phyloP scores from a whole-genome alignment of 2,329 filamentous ascomycete species.

The Aspergillus uvarum region DNA sequence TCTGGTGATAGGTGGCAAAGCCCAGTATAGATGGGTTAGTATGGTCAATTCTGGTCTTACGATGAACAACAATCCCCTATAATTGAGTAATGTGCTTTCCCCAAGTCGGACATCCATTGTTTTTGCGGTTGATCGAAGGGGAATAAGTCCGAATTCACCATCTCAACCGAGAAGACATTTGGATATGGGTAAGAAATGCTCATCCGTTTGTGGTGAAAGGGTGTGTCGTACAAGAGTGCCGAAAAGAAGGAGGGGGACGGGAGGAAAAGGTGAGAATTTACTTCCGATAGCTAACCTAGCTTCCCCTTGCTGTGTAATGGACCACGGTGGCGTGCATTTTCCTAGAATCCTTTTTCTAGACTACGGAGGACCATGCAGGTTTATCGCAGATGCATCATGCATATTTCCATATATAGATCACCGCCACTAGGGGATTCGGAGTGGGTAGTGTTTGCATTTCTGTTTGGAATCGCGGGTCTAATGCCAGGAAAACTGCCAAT shows the following conservation, averaged over 20 bases:
- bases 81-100: too few species aligned
- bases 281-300: background rate
- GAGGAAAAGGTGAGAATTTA: background rate
- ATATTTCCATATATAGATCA: background rate
- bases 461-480: background rate
- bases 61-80: too few species aligned
- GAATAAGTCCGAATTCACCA: too few species aligned
- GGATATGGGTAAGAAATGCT: too few species aligned
- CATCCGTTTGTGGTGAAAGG: background rate
- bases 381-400: conserved; percentile 1
- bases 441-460: background rate
- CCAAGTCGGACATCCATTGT: too few species aligned
- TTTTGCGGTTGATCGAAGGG: too few species aligned
- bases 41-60: too few species aligned
- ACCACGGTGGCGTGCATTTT: background rate
- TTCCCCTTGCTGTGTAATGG: conserved; percentile 3
- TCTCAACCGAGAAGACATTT: too few species aligned
- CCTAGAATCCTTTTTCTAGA: background rate
- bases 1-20: too few species aligned
- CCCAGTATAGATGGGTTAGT: too few species aligned
- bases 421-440: background rate
- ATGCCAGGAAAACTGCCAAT: background rate
- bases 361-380: background rate
- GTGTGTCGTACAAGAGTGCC: background rate
- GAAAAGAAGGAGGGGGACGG: background rate